phyloP scores from a whole-genome alignment of 371 early-diverging fungal species.

The Catenaria anguillulae region DNA sequence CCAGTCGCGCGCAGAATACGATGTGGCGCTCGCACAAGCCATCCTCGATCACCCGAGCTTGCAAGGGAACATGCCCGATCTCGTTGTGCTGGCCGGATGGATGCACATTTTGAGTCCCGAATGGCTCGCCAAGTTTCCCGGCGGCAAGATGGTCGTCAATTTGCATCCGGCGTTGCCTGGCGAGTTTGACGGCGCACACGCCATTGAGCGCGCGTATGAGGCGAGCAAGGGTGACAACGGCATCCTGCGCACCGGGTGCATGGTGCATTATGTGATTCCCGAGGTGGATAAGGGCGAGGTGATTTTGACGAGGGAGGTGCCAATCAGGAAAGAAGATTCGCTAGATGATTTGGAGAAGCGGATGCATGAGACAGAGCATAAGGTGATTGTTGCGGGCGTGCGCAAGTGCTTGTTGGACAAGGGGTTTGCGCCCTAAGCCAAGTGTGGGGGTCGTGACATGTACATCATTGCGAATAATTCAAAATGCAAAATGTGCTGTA shows the following conservation, averaged over 20 bases:
- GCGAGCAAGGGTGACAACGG: conserved; percentile 9
- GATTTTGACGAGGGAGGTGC: conserved; percentile 55
- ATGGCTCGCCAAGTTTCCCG: conserved; percentile 56
- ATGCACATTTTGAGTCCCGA: conserved; percentile 87
- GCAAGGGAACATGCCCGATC: conserved; percentile 38
- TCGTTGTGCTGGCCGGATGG: conserved; percentile 88
- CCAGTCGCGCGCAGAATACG: conserved; percentile 71
- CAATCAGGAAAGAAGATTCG: conserved; percentile 58
- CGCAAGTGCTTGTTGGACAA: background rate
- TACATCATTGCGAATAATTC: too few relatives aligned
- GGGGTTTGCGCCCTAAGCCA: too few relatives aligned
- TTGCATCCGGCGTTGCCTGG: conserved; percentile 93
- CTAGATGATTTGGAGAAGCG: conserved; percentile 62
- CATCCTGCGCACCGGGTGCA: conserved; percentile 73
- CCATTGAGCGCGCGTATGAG: conserved; percentile 81
- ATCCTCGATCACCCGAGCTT: conserved; percentile 26
- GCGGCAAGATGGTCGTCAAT: conserved; percentile 57
- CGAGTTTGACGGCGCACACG: conserved; percentile 84
- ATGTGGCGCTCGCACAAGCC: conserved; percentile 58
- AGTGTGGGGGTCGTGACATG: too few relatives aligned
- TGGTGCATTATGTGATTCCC: conserved; percentile 91
- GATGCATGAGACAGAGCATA: conserved; percentile 78
- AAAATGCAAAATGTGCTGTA: too few relatives aligned
- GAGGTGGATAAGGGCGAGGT: conserved; percentile 88
- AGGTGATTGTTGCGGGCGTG: conserved; percentile 50